Conservation (phyloP, 202 grass and related monocot genomes). For the Zizania palustris region DNA sequence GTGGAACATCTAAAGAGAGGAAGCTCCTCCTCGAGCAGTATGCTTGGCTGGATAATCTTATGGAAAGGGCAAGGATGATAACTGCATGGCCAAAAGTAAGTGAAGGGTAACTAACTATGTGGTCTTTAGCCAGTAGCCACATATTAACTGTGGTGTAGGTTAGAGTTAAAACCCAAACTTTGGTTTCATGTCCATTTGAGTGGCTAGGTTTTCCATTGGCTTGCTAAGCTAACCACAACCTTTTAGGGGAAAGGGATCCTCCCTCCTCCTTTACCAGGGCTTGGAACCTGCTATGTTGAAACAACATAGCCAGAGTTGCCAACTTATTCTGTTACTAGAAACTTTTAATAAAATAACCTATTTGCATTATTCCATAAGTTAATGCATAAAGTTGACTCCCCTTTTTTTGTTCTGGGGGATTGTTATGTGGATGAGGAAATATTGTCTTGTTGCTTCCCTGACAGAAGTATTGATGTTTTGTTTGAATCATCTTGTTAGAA, state of each 20-base stretch:
- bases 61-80: constrained; percentile 64
- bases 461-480: constrained; percentile 25
- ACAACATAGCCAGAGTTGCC: not conserved
- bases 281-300: too few relatives aligned
- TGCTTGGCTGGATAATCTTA: constrained; percentile 66
- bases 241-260: too few relatives aligned
- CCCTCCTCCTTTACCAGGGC: too few relatives aligned
- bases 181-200: too few relatives aligned
- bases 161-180: too few relatives aligned
- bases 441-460: not conserved
- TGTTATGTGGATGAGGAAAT: constrained; percentile 2
- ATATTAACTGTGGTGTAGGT: constrained; percentile 29
- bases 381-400: constrained; percentile 24
- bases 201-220: too few relatives aligned
- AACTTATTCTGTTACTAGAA: not conserved
- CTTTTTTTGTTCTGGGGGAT: not conserved
- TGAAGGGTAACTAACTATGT: constrained; percentile 25
- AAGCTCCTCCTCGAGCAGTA: constrained; percentile 74
- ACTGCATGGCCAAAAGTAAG: constrained; percentile 89
- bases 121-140: constrained; percentile 14
- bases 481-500: constrained; percentile 33
- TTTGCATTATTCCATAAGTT: constrained; percentile 9
- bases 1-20: constrained; percentile 72
- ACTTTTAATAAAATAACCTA: not conserved
- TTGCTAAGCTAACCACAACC: too few relatives aligned